phyloP scores from a whole-genome alignment of 1,284 basidiomycete genomes.

The Leccinum subrobustum region DNA sequence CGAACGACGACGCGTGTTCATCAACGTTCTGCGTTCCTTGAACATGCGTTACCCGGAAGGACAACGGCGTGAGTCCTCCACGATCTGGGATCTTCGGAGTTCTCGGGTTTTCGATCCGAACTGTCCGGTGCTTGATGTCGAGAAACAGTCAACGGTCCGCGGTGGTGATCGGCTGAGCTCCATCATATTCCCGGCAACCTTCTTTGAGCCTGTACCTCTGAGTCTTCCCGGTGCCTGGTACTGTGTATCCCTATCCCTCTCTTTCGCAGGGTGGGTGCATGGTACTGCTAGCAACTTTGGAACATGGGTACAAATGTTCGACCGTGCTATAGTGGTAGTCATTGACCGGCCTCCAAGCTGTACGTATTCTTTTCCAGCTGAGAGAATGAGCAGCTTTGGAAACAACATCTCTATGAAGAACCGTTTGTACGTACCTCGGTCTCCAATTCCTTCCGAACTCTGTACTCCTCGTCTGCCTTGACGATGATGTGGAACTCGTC shows the following conservation, averaged over 20 bases:
- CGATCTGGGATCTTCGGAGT: background rate
- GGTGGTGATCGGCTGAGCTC: background rate
- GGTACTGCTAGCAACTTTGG: background rate
- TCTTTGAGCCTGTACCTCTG: background rate
- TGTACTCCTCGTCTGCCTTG: slow-evolving; percentile 76
- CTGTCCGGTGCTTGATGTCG: background rate
- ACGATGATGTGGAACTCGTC: slow-evolving; percentile 85
- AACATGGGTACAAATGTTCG: background rate
- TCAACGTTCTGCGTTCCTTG: background rate
- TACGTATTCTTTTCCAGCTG: slow-evolving; percentile 44
- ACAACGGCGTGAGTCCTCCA: background rate
- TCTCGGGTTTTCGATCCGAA: background rate
- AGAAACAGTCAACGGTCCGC: background rate
- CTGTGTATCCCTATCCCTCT: background rate
- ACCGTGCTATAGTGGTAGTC: background rate
- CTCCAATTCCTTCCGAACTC: slow-evolving; percentile 71
- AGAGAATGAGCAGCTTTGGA: background rate
- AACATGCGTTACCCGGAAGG: background rate
- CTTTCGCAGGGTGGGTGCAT: background rate
- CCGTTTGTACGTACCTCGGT: slow-evolving; percentile 52
- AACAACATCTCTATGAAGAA: background rate
- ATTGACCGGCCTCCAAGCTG: slow-evolving; percentile 35
- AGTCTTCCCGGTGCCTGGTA: background rate
- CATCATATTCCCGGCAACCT: background rate
- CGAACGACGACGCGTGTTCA: background rate